Conservation (phyloP, 331 rosid species). For the Quercus tomentella region DNA sequence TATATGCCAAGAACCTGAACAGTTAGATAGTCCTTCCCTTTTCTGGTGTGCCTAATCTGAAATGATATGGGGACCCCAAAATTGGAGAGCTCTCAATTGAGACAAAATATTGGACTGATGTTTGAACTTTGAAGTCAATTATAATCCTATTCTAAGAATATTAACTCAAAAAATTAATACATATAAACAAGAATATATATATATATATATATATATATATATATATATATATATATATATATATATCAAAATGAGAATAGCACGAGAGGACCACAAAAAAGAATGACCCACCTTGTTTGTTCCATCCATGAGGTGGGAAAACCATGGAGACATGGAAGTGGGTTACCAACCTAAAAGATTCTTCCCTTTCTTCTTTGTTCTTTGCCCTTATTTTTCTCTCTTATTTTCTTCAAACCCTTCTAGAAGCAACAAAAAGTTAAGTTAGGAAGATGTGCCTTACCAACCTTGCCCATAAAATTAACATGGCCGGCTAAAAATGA, state of each 20-base stretch:
- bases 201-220: too few species aligned
- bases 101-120: too few species aligned
- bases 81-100: too few species aligned
- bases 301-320: conserved; percentile 31
- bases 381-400: neutral
- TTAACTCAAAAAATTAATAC: too few species aligned
- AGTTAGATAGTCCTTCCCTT: neutral
- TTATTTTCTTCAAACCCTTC: conserved; percentile 22
- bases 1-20: too few species aligned
- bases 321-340: conserved; percentile 27
- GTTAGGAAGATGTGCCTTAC: conserved; percentile 44
- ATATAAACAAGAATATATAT: too few species aligned
- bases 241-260: too few species aligned
- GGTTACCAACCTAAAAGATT: conserved; percentile 51
- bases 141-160: too few species aligned
- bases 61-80: neutral
- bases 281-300: conserved; percentile 20
- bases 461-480: conserved; percentile 41
- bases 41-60: neutral
- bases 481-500: conserved; percentile 35
- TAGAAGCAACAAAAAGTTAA: conserved; percentile 41
- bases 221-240: too few species aligned
- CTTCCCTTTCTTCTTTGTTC: conserved; percentile 5
- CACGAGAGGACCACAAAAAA: neutral
- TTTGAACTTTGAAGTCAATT: too few species aligned